These are phyloP conservation scores for Chondrus crispus DNA, from an alignment of 23 red algal genomes.

Conservation along the genomic window DNA sequence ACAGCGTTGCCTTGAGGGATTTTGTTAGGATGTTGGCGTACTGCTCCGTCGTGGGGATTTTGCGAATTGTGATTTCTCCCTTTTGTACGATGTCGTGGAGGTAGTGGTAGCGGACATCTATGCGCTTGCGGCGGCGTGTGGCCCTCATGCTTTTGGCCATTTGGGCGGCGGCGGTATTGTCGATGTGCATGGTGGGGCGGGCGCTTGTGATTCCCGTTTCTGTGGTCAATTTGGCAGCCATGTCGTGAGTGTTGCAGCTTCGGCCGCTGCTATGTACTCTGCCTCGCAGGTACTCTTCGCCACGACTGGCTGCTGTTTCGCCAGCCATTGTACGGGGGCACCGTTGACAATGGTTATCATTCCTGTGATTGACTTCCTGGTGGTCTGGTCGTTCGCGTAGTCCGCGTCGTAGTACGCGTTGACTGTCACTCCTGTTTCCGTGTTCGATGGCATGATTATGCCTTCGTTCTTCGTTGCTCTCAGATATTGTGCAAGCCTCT, in stretches of 20 bases:
- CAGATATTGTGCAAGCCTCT: neutral
- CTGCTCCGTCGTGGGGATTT: neutral
- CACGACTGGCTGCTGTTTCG: neutral
- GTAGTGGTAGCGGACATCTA: neutral
- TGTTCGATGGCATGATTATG: neutral
- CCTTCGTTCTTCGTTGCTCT: neutral
- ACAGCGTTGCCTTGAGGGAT: too few relatives aligned
- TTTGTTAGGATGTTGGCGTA: conserved; percentile 17
- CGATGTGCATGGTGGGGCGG: neutral
- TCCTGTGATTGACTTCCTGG: conserved; percentile 5
- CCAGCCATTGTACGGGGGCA: neutral
- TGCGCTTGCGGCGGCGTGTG: conserved; percentile 10
- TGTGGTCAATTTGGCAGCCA: neutral
- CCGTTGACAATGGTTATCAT: neutral
- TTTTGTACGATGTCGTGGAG: neutral
- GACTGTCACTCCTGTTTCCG: neutral
- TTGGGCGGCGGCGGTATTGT: neutral
- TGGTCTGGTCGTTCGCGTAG: neutral
- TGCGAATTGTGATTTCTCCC: neutral
- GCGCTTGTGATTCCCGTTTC: neutral
- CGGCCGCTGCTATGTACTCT: neutral
- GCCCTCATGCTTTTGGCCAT: neutral
- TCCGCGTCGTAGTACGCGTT: neutral
- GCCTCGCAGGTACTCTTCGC: neutral
- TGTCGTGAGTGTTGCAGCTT: neutral